A percentile compares a stretch with the other conserved stretches of the same genome.
Conservation (phyloP, 169 alveolate genomes). For the Cryptosporidium sp. region DNA sequence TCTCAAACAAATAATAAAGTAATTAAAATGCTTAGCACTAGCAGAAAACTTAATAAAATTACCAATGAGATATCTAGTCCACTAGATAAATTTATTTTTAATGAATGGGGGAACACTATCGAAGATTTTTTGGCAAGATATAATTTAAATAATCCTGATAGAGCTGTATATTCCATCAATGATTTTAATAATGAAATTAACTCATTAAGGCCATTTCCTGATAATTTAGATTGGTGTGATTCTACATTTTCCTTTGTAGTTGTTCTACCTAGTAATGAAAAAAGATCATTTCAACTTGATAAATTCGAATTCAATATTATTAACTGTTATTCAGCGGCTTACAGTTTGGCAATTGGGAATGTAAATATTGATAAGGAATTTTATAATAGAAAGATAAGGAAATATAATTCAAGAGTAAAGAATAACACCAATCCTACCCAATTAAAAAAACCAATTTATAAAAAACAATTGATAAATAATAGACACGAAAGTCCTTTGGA, state of each 20-base stretch:
- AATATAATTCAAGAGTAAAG: constrained; percentile 36
- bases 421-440: background rate
- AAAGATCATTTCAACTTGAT: constrained; percentile 26
- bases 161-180: constrained; percentile 34
- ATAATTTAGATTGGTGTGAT: constrained; percentile 57
- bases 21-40: constrained; percentile 43
- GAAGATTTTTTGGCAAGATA: constrained; percentile 69
- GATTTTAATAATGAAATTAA: constrained; percentile 55
- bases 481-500: background rate
- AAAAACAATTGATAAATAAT: background rate
- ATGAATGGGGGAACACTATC: constrained; percentile 38
- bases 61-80: constrained; percentile 19
- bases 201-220: constrained; percentile 61
- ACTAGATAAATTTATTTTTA: constrained; percentile 46
- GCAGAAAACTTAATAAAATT: constrained; percentile 27
- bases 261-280: constrained; percentile 6
- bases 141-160: constrained; percentile 53
- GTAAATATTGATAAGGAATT: background rate
- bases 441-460: background rate
- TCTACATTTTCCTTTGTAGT: constrained; percentile 37
- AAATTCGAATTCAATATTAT: constrained; percentile 34
- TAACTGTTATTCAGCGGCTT: constrained; percentile 27
- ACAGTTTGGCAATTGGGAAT: constrained; percentile 15
- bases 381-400: constrained; percentile 25
- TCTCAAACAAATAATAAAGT: constrained; percentile 60